Percentiles rank a stretch among this genome's conserved stretches.
Conservation (phyloP, 495 filamentous ascomycete species). For the Podospora didyma region DNA sequence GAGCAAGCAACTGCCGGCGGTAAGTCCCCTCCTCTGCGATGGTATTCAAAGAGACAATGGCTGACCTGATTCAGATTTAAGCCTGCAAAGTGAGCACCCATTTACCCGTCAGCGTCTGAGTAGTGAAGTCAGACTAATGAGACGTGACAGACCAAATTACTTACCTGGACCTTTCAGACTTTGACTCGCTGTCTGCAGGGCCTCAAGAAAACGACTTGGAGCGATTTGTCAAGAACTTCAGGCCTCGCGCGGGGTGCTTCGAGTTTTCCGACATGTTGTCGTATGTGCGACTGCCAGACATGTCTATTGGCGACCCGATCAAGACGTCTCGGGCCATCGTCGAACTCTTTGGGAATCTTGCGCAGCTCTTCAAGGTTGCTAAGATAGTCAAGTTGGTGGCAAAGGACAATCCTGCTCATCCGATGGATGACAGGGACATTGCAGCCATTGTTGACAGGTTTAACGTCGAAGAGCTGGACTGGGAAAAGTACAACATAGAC, state of each 20-base stretch:
- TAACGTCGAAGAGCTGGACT: slow-evolving; percentile 3
- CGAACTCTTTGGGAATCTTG: not conserved
- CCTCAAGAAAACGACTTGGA: slow-evolving; percentile 2
- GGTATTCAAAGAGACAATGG: too few relatives aligned
- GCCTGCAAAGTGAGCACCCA: slow-evolving; percentile 1
- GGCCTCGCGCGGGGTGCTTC: not conserved
- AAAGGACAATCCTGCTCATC: not conserved
- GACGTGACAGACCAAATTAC: not conserved
- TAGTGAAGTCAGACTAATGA: not conserved
- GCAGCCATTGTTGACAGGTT: not conserved
- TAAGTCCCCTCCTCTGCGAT: not conserved
- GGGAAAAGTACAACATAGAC: slow-evolving; percentile 3
- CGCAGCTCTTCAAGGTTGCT: slow-evolving; percentile 1
- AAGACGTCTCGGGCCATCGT: slow-evolving; percentile 2
- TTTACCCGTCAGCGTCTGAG: too few relatives aligned
- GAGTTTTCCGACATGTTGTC: slow-evolving; percentile 8
- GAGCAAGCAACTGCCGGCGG: slow-evolving; percentile 1
- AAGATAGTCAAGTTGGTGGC: slow-evolving; percentile 2
- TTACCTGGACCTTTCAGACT: slow-evolving; percentile 3
- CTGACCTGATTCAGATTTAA: too few relatives aligned
- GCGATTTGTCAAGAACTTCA: slow-evolving; percentile 5
- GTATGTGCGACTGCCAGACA: slow-evolving; percentile 1
- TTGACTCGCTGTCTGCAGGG: not conserved
- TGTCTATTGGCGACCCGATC: slow-evolving; percentile 1
- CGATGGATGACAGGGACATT: not conserved